phyloP scores from a whole-genome alignment of 2,329 filamentous ascomycete genomes.

The Torrubiella hemipterigena region DNA sequence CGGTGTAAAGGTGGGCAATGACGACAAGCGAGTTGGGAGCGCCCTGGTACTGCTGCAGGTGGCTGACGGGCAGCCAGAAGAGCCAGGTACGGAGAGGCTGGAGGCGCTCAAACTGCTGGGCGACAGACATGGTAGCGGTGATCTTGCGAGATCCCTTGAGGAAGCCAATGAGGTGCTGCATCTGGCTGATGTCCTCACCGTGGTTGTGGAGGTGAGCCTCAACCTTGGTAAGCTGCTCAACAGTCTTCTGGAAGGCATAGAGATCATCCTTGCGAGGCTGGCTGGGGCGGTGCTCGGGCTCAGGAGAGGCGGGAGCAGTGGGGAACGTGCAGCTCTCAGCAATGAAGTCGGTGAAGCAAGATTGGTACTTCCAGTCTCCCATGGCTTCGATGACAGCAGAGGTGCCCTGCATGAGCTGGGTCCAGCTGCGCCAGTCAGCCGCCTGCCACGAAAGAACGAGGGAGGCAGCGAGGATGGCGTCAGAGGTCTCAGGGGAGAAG shows the following conservation, averaged over 20 bases:
- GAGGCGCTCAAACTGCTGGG: slow-evolving; percentile 81
- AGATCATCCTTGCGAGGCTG: slow-evolving; percentile 60
- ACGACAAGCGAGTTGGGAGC: slow-evolving; percentile 72
- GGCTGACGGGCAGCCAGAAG: slow-evolving; percentile 85
- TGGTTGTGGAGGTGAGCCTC: slow-evolving; percentile 57
- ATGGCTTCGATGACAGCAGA: slow-evolving; percentile 85
- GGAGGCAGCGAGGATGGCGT: slow-evolving; percentile 84
- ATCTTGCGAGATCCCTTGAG: slow-evolving; percentile 61
- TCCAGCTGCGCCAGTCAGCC: slow-evolving; percentile 92
- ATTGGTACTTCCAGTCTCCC: slow-evolving; percentile 84
- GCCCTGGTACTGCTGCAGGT: slow-evolving; percentile 63
- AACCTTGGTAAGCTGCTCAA: slow-evolving; percentile 55
- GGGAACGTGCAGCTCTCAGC: slow-evolving; percentile 65
- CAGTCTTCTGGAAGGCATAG: slow-evolving; percentile 52
- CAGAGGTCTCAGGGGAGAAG: slow-evolving; percentile 78
- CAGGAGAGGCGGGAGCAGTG: slow-evolving; percentile 51
- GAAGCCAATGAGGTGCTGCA: slow-evolving; percentile 60
- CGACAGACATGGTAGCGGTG: slow-evolving; percentile 56
- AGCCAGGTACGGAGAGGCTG: slow-evolving; percentile 85
- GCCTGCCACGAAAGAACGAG: slow-evolving; percentile 92
- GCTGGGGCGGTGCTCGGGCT: slow-evolving; percentile 47
- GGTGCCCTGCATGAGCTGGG: slow-evolving; percentile 81
- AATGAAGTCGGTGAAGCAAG: slow-evolving; percentile 73
- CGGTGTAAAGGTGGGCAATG: slow-evolving; percentile 83
- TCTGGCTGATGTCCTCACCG: slow-evolving; percentile 55